These are phyloP conservation scores for Xylaria sp. DNA, from an alignment of 2,329 filamentous ascomycete species.

Conservation along the genomic window DNA sequence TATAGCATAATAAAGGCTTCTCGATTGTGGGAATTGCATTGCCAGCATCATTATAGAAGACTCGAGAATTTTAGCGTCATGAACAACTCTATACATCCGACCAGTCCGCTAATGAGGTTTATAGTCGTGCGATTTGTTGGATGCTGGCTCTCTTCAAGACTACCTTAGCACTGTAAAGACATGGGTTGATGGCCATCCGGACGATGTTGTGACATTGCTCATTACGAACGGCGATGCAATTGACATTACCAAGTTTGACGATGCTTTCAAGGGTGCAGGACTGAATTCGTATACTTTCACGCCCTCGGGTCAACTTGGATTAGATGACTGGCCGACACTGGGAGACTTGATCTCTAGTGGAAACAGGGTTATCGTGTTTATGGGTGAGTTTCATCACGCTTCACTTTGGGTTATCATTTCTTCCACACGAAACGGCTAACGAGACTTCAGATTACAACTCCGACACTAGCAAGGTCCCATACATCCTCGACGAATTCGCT, in stretches of 20 bases:
- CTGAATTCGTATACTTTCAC: slow-evolving; percentile 67
- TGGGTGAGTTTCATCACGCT: slow-evolving; percentile 58
- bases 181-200: slow-evolving; percentile 67
- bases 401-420: not conserved
- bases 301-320: slow-evolving; percentile 54
- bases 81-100: not conserved
- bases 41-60: not conserved
- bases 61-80: not conserved
- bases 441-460: slow-evolving; percentile 66
- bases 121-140: slow-evolving; percentile 63
- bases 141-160: slow-evolving; percentile 64
- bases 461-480: slow-evolving; percentile 62
- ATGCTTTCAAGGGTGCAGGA: slow-evolving; percentile 64
- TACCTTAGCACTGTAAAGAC: slow-evolving; percentile 67
- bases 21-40: not conserved
- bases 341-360: slow-evolving; percentile 69
- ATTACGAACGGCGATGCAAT: slow-evolving; percentile 71
- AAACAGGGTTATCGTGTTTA: slow-evolving; percentile 75
- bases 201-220: slow-evolving; percentile 71
- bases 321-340: slow-evolving; percentile 75
- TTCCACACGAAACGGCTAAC: slow-evolving; percentile 31
- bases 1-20: not conserved
- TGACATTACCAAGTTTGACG: slow-evolving; percentile 63
- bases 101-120: not conserved
- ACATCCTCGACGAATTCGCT: slow-evolving; percentile 71